Evolutionary conservation across 2,329 filamentous ascomycete genomes (phyloP).

Genomic region (Monosporascus sp.): DNA sequence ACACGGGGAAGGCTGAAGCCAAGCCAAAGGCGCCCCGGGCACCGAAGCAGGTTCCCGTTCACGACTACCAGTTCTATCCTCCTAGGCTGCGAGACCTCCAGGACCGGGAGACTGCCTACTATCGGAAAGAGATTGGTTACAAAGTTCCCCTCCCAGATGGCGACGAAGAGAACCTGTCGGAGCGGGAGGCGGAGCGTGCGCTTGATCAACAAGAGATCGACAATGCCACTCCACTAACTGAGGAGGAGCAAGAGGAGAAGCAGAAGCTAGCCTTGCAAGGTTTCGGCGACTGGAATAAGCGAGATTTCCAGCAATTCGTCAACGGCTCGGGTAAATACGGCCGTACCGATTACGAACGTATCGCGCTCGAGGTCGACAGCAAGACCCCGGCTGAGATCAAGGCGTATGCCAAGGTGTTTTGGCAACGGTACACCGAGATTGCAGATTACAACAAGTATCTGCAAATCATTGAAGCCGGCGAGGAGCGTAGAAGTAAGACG

Average conservation of each 20-base stretch:
- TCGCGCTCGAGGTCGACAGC: constrained; percentile 85
- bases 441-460: constrained; percentile 85
- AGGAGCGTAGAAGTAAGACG: constrained; percentile 82
- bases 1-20: constrained; percentile 72
- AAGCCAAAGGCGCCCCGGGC: constrained; percentile 95
- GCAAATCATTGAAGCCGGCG: constrained; percentile 84
- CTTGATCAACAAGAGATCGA: constrained; percentile 91
- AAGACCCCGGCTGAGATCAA: constrained; percentile 83
- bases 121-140: constrained; percentile 93
- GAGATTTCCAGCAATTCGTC: constrained; percentile 97
- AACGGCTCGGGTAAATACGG: constrained; percentile 93
- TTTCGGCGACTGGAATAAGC: constrained; percentile 91
- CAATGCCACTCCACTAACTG: constrained; percentile 79
- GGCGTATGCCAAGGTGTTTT: constrained; percentile 90
- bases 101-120: constrained; percentile 92
- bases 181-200: constrained; percentile 82
- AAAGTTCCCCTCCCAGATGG: constrained; percentile 89
- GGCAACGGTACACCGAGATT: constrained; percentile 91
- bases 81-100: constrained; percentile 79
- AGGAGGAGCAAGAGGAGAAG: constrained; percentile 87
- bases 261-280: constrained; percentile 74
- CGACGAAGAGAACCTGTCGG: constrained; percentile 77
- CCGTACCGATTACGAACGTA: constrained; percentile 76
- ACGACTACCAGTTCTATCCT: constrained; percentile 98
- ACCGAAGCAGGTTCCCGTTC: constrained; percentile 84